Percentiles rank a stretch among this genome's conserved stretches.
Evolutionary conservation across 345 rosid genomes (phyloP).

Genomic region (Moricandia moricandioides): DNA sequence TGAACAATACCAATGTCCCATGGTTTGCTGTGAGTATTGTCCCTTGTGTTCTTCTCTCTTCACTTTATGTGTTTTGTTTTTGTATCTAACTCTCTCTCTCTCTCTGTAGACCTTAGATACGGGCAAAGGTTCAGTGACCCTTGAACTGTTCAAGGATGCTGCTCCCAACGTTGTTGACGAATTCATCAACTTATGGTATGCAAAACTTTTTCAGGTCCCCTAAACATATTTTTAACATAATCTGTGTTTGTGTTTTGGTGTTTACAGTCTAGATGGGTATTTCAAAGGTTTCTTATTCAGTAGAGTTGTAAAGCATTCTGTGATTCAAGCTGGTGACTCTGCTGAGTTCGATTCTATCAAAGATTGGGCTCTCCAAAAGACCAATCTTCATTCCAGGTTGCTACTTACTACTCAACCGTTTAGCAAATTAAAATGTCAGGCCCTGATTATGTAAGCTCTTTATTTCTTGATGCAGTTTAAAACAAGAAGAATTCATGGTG

Average conservation of each 20-base stretch:
- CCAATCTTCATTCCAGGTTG: conserved; percentile 42
- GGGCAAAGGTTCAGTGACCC: conserved; percentile 60
- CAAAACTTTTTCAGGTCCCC: background rate
- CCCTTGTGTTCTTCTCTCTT: background rate
- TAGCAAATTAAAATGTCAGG: background rate
- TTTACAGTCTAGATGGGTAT: conserved; percentile 59
- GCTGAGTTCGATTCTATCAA: conserved; percentile 40
- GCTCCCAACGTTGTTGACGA: conserved; percentile 67
- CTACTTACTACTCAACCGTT: background rate
- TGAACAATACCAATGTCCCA: conserved; percentile 44
- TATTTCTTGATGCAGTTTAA: conserved; percentile 42
- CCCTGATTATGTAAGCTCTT: too few species aligned
- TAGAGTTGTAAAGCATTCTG: conserved; percentile 55
- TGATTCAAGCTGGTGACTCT: conserved; percentile 58
- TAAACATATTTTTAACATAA: background rate
- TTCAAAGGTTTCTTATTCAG: conserved; percentile 63
- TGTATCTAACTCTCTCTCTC: background rate
- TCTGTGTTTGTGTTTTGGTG: background rate
- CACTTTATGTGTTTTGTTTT: background rate
- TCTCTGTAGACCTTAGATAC: conserved; percentile 53
- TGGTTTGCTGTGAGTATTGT: conserved; percentile 51
- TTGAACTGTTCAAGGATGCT: conserved; percentile 64
- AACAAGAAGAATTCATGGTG: conserved; percentile 69
- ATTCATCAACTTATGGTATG: conserved; percentile 60
- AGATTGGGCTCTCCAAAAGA: conserved; percentile 60